Evolutionary conservation across 495 filamentous ascomycete genomes (phyloP), one percentile per base, ranked within the genome.

Genomic region (Aspergillus sparsus): DNA sequence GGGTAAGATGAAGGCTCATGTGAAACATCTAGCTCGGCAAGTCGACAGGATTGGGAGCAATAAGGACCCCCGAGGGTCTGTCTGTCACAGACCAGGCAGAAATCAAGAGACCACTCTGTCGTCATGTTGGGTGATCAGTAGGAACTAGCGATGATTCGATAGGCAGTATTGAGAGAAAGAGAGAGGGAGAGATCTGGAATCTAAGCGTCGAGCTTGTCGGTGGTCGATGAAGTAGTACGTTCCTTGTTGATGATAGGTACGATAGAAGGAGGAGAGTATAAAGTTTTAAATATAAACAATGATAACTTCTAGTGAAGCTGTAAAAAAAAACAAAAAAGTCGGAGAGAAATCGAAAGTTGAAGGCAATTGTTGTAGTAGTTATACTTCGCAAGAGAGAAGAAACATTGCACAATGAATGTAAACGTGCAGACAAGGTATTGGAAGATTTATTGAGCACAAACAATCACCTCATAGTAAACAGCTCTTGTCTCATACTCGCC

Each of bases 71-170:
- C 89, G 18, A 79, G 66, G 57, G 88, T 94, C 74, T 96, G 90
- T 72, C 86, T 85, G 75, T 97, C 93, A 81, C 93, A 98, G 80
- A 87, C 87, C 60, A 98, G 86, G 79, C 93, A 98, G 83, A 90
- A 96, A 73, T 97, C 91, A 63, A 86, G 89, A 62, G 88, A 91
- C 92, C 93, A 97, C 62, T 87, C 86, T 71, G 90, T 87, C 64
- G 89, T 83, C 78, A 87, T 87, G 66, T 27, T 57, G 45, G 37
- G n/a, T 15, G 32, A 8, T 46, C 6, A 18, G 3, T 27, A 3
- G 21, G 1, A 27, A 13, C 12, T 51, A n/a, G 5, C 35, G 32
- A 13, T 33, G 21, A 5, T 15, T 9, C 0, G 37, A 55, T 4
- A 44, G 7, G 34, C 44, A 13, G 16, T 34, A 42, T 49, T 12